Conservation (phyloP, 192 early-diverging fungal genomes). For the Mortierella claussenii region DNA sequence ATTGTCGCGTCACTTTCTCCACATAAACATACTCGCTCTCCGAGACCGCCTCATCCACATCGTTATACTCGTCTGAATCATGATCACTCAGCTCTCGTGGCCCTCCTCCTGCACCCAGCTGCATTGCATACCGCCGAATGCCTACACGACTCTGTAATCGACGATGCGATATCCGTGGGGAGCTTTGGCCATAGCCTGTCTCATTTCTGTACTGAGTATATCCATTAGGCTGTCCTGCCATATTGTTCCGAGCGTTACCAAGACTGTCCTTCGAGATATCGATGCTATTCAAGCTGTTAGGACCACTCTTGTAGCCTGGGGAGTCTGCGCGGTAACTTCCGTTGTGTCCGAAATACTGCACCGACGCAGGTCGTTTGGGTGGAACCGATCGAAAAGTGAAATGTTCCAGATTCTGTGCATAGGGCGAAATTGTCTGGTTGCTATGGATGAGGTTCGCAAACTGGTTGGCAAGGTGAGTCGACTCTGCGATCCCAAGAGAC, state of each 20-base stretch:
- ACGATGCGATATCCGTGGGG: conserved; percentile 40
- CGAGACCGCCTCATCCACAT: conserved; percentile 41
- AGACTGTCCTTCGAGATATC: conserved; percentile 24
- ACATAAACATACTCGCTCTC: conserved; percentile 47
- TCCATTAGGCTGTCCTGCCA: conserved; percentile 7
- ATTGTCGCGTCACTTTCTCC: conserved; percentile 12
- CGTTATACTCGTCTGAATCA: conserved; percentile 52
- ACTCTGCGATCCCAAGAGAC: conserved; percentile 34
- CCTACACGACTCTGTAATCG: conserved; percentile 37
- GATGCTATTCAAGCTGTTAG: conserved; percentile 9
- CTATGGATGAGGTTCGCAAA: conserved; percentile 84
- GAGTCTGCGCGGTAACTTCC: conserved; percentile 5
- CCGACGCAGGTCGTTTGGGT: conserved; percentile 40
- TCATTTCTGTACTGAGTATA: conserved; percentile 9
- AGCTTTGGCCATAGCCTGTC: conserved; percentile 27
- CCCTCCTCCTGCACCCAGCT: conserved; percentile 38
- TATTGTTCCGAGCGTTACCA: conserved; percentile 1
- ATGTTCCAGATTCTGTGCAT: conserved; percentile 83
- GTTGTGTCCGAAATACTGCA: conserved; percentile 32
- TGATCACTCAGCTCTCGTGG: conserved; percentile 44
- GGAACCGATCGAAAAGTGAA: conserved; percentile 78
- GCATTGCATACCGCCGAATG: conserved; percentile 46
- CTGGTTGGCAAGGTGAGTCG: conserved; percentile 87
- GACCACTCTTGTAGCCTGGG: conserved; percentile 18
- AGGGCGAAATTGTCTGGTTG: conserved; percentile 90